Conservation (phyloP, 2,329 filamentous ascomycete genomes). For the Xylariomycetidae sp. region DNA sequence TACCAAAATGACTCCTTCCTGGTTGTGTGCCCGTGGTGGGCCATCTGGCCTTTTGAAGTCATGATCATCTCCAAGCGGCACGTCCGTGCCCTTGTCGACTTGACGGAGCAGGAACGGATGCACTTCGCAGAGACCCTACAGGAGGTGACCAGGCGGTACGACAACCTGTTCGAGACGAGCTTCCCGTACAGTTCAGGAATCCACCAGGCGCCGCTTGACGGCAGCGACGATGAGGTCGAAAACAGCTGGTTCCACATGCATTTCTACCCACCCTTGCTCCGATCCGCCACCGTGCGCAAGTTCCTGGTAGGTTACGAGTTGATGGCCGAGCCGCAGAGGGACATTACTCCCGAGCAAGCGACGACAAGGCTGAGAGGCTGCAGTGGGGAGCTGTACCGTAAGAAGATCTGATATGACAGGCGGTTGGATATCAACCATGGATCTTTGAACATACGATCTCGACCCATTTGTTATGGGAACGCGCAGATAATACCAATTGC, state of each 20-base stretch:
- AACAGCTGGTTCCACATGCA: conserved; percentile 92
- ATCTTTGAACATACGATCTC: no score
- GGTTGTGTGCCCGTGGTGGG: conserved; percentile 95
- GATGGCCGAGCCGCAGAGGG: conserved; percentile 94
- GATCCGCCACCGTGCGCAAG: conserved; percentile 90
- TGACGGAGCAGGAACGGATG: conserved; percentile 63
- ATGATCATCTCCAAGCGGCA: conserved; percentile 83
- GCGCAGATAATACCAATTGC: no score
- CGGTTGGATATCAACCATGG: neutral
- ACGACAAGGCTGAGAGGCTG: conserved; percentile 69
- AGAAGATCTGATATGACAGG: conserved; percentile 36
- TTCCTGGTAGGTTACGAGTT: conserved; percentile 96
- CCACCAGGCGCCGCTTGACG: conserved; percentile 86
- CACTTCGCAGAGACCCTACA: conserved; percentile 78
- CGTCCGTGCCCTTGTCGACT: conserved; percentile 77
- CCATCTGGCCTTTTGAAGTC: conserved; percentile 93
- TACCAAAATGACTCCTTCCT: conserved; percentile 83
- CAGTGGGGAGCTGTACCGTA: conserved; percentile 79
- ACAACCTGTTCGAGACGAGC: conserved; percentile 93
- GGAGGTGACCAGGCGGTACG: conserved; percentile 85
- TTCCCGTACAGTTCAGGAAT: conserved; percentile 98
- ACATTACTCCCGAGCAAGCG: conserved; percentile 96
- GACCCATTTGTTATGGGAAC: no score
- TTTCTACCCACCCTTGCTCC: conserved; percentile 90
- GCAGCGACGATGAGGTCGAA: conserved; percentile 75